Evolutionary conservation across 2,329 filamentous ascomycete species (phyloP).

Genomic region (Ilyonectria robusta): DNA sequence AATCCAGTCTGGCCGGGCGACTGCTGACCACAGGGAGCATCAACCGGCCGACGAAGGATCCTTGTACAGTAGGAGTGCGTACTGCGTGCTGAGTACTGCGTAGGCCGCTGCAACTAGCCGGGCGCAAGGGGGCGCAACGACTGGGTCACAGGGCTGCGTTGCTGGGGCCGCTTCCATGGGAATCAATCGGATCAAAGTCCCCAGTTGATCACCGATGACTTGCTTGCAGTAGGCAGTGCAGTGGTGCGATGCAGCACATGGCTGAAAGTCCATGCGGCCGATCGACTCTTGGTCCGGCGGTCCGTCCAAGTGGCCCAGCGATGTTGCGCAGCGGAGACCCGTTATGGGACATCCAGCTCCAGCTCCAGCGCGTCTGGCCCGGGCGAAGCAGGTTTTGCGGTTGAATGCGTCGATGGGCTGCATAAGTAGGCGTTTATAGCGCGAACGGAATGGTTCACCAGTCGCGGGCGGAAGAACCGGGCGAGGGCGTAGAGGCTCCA

Average conservation of each 20-base stretch:
- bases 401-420: neutral
- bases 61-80: neutral
- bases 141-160: neutral
- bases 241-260: neutral
- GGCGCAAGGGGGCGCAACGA: neutral
- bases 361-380: neutral
- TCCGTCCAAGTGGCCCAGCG: too few relatives aligned
- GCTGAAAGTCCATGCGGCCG: conserved; percentile 1
- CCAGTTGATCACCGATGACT: too few relatives aligned
- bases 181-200: neutral
- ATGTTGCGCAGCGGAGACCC: too few relatives aligned
- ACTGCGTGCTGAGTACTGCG: neutral
- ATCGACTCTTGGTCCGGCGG: neutral
- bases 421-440: neutral
- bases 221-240: neutral
- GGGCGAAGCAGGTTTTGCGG: neutral
- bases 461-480: neutral
- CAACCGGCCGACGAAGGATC: neutral
- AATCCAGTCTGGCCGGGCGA: neutral
- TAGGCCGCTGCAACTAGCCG: neutral
- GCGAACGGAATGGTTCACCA: neutral
- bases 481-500: neutral
- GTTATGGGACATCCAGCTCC: neutral
- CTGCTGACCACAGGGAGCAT: neutral
- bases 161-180: too few relatives aligned